Evolutionary conservation across 2,329 filamentous ascomycete genomes (phyloP), one percentile per base, ranked within the genome.

Genomic region (Pleoardoris graminearum): DNA sequence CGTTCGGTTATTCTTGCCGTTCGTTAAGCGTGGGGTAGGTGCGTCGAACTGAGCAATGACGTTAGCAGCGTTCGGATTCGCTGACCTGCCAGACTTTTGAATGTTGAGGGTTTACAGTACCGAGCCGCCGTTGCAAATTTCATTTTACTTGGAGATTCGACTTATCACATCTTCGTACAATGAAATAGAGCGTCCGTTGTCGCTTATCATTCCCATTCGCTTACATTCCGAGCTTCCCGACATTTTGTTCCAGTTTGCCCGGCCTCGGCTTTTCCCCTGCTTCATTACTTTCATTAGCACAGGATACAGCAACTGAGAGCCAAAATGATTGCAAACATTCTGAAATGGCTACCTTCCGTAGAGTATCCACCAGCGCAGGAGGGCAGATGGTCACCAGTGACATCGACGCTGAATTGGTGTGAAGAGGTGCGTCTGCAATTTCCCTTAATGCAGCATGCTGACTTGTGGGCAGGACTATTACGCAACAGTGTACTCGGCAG

Each of bases 331-430:
- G 47, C 53, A 19, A 53, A 63, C 14, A 70, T 77, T 60, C 52
- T 70, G 23, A 68, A 71, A 27, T 72, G 67, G 62, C 65, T 79
- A 1, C 77, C 76, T 33, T 77, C 75, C 11, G 65, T 79, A 54
- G 71, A 77, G 1, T 82, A 82, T 57, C 77, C 77, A 54, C 80
- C 81, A 11, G 71, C 80, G 22, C 66, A 78, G 49, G 76, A 79
- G 32, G 86, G 86, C 17, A 85, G 83, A 68, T 91, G 87, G 87
- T 82, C 80, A 5, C 83, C 86, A 19, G 84, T 88, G 50, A 90
- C 87, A 1, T 85, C 85, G 7, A 90, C 87, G 0, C 66, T 90
- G 38, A 90, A 91, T 70, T 91, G 89, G 82, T 92, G 89, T 68
- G 89, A 91, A 79, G 89, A 91, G 80, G 86, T 86, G 70, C 56